These are phyloP conservation scores for Populus pruinosa DNA, from an alignment of 345 rosid genomes.

Conservation along the genomic window DNA sequence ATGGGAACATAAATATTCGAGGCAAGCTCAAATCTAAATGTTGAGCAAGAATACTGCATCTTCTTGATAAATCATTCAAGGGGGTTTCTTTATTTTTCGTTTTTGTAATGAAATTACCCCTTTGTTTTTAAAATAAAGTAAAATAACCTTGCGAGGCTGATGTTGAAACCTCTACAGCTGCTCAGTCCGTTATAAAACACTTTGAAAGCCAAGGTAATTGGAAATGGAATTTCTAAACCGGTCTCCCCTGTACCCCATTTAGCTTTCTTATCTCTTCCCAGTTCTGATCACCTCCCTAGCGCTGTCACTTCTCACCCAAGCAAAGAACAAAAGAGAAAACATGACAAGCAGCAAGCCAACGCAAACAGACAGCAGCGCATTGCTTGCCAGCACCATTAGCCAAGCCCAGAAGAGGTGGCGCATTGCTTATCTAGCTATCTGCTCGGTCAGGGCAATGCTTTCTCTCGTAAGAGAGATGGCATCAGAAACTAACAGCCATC, in stretches of 20 bases:
- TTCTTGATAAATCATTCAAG: not conserved
- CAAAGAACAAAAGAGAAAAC: not conserved
- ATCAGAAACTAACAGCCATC: conserved; percentile 16
- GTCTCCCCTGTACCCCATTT: not conserved
- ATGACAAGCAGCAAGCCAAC: conserved; percentile 34
- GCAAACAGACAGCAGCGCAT: conserved; percentile 23
- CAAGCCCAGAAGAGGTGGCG: conserved; percentile 67
- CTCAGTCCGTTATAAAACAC: not conserved
- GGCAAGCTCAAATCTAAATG: not conserved
- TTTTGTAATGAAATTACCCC: not conserved
- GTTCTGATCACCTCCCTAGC: not conserved
- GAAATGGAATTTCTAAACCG: not conserved
- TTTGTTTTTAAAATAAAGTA: too few relatives aligned
- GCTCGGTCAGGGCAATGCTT: conserved; percentile 50
- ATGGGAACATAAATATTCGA: not conserved
- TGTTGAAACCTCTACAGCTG: not conserved
- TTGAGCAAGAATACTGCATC: not conserved
- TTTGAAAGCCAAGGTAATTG: not conserved
- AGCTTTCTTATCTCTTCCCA: not conserved
- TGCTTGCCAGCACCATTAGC: conserved; percentile 38
- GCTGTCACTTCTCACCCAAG: too few relatives aligned
- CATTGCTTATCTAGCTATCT: conserved; percentile 49
- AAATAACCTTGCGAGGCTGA: too few relatives aligned
- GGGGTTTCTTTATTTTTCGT: too few relatives aligned
- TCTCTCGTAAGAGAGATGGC: conserved; percentile 43